A percentile compares a stretch with the other conserved stretches of the same genome.
Conservation (phyloP, 495 filamentous ascomycete genomes). For the Bryoglossum gracile region DNA sequence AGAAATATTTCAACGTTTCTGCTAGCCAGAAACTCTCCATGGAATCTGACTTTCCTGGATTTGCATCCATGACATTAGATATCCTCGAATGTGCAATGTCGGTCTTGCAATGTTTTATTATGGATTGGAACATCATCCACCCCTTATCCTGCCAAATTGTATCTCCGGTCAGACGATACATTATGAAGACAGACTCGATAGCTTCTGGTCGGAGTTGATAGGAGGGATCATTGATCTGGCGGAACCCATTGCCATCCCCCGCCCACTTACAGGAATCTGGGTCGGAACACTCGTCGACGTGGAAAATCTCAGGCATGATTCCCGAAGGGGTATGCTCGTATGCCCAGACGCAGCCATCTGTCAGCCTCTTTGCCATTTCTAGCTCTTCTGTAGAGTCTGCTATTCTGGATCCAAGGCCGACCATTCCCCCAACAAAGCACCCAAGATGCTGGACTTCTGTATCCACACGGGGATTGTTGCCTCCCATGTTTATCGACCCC, state of each 20-base stretch:
- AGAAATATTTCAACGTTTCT: constrained; percentile 92
- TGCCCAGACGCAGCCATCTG: constrained; percentile 84
- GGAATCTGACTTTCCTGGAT: constrained; percentile 30
- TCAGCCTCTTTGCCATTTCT: constrained; percentile 67
- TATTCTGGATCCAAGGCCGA: constrained; percentile 71
- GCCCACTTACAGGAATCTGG: constrained; percentile 63
- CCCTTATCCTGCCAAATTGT: constrained; percentile 42
- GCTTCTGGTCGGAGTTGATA: constrained; percentile 35
- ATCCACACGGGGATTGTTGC: constrained; percentile 24
- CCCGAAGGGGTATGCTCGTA: constrained; percentile 70
- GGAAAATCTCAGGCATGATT: constrained; percentile 70
- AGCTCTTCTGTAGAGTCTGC: constrained; percentile 64
- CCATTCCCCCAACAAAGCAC: constrained; percentile 90
- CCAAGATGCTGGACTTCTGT: constrained; percentile 42
- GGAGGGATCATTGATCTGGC: constrained; percentile 35
- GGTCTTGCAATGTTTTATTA: constrained; percentile 36
- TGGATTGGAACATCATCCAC: constrained; percentile 49
- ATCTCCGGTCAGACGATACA: constrained; percentile 54
- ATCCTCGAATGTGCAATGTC: constrained; percentile 37
- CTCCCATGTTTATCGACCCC: constrained; percentile 36
- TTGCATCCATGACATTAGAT: constrained; percentile 25
- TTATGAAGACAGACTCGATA: constrained; percentile 55
- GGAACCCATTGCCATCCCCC: constrained; percentile 47
- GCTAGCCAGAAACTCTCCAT: constrained; percentile 63
- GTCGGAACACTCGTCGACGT: constrained; percentile 55